phyloP scores from a whole-genome alignment of 352 stramenopile species.

The Phytophthora fragariae region DNA sequence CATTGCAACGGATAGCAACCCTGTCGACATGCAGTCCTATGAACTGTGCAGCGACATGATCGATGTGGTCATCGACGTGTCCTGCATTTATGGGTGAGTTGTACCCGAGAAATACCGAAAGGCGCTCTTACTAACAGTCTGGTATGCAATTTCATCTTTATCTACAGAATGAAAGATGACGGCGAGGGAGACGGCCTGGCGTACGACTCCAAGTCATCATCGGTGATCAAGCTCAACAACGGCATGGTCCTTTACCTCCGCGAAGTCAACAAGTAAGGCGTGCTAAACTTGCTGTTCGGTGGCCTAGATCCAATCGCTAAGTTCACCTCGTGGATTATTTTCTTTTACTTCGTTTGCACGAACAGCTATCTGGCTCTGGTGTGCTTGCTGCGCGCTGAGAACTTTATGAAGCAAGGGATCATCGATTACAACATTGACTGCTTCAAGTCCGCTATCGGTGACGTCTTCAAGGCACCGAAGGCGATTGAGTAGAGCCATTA shows the following conservation, averaged over 20 bases:
- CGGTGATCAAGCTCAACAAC: conserved; percentile 98
- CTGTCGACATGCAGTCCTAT: conserved; percentile 98
- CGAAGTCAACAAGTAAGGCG: conserved; percentile 91
- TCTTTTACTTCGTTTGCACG: conserved; percentile 6
- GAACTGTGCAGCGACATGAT: conserved; percentile 99
- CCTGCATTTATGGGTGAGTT: conserved; percentile 97
- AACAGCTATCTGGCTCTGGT: conserved; percentile 96
- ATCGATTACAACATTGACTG: conserved; percentile 99
- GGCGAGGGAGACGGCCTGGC: conserved; percentile 92
- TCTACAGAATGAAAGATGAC: conserved; percentile 87
- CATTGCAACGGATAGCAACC: conserved; percentile 98
- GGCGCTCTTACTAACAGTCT: neutral
- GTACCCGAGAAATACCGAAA: neutral
- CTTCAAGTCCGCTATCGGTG: conserved; percentile 95
- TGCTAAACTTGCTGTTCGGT: neutral
- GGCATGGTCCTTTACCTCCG: conserved; percentile 96
- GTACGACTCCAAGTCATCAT: conserved; percentile 97
- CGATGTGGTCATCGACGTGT: conserved; percentile 99
- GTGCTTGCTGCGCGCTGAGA: conserved; percentile 96
- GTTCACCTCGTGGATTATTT: conserved; percentile 11
- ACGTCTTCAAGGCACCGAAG: conserved; percentile 85
- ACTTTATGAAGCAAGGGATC: conserved; percentile 98
- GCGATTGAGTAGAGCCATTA: conserved; percentile 47
- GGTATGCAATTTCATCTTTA: neutral
- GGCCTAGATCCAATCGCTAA: neutral